Evolutionary conservation across 331 rosid genomes (phyloP).

Genomic region (Cydonia oblonga): DNA sequence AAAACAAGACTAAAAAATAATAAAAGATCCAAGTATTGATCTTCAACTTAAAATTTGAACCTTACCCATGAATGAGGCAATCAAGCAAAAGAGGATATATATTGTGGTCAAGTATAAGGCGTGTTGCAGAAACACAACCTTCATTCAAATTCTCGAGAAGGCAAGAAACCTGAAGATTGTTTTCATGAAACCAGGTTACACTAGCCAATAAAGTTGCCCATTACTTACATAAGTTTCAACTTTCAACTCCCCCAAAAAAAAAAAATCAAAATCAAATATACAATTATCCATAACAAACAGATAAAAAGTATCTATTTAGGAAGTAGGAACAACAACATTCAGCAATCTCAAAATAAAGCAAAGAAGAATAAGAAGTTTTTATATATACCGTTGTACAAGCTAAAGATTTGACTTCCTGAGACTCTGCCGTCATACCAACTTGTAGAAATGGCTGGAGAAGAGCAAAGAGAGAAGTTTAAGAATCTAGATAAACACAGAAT

Average conservation of each 20-base stretch:
- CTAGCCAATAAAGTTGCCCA: background rate
- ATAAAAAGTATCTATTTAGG: background rate
- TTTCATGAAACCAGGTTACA: constrained; percentile 10
- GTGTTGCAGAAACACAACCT: constrained; percentile 22
- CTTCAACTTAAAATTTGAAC: background rate
- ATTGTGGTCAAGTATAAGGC: constrained; percentile 38
- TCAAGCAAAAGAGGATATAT: constrained; percentile 75
- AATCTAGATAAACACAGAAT: background rate
- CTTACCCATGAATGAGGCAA: constrained; percentile 76
- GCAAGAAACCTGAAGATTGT: constrained; percentile 46
- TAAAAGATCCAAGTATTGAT: background rate
- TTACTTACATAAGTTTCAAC: background rate
- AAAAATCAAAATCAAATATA: background rate
- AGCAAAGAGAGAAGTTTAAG: constrained; percentile 5
- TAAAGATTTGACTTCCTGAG: constrained; percentile 64
- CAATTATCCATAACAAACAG: background rate
- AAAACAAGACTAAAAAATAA: background rate
- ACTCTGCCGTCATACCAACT: constrained; percentile 77
- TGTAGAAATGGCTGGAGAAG: constrained; percentile 61
- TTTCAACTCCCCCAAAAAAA: background rate
- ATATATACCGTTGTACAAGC: constrained; percentile 75
- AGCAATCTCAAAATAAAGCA: background rate
- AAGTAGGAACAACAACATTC: background rate
- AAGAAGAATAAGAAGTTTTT: background rate
- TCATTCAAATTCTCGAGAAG: constrained; percentile 49